Evolutionary conservation across 202 grass and related monocot species (phyloP), one percentile per base, ranked within the genome.

Genomic region (Thinopyrum obtusiflorum): DNA sequence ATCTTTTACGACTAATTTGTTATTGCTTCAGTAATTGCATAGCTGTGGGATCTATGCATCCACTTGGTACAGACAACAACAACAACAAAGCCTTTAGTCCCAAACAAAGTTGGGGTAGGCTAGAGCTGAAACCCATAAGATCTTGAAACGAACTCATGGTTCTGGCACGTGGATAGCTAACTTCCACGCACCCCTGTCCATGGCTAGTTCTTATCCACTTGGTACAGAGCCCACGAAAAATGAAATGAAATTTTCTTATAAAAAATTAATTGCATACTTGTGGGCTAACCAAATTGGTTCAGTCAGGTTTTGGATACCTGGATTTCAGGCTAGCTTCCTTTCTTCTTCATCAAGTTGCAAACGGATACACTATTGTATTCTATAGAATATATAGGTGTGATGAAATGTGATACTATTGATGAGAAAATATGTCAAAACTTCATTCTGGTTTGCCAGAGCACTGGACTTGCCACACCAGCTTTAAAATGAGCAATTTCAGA

Each of bases 1-100:
- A 80, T 65, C 15, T 26, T 75, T 3, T 49, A 1, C 44, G 31
- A 51, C 44, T 28, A 18, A 10, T 11, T 51, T 51, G 9, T 73
- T 73, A 17, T 51, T 74, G 71, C 42, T 74, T 73, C 40, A 73
- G 70, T 23, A 39, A 11, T 39, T 83, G 7, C 89, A 20, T n/a
- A 59, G 2, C 2, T n/a, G 2, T 59, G 53, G 47, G 18, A 8
- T 59, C 18, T 59, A n/a, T n/a, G 2, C 53, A 59, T 9, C 53
- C 13, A 51, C 47, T 51, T 51, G 47, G 47, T 51, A 18, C 47
- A 51, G 47, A 51, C 37, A 40, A 40, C 37, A 40, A 40, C 37
- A 40, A 40, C 36, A 9, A 37, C 37, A 40, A 40, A 40, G 37
- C 37, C 37, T 40, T 40, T 40, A 40, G 37, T 40, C 37, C 37